Evolutionary conservation across 2,329 filamentous ascomycete species (phyloP).

Genomic region (Neoscytalidium dimidiatum): DNA sequence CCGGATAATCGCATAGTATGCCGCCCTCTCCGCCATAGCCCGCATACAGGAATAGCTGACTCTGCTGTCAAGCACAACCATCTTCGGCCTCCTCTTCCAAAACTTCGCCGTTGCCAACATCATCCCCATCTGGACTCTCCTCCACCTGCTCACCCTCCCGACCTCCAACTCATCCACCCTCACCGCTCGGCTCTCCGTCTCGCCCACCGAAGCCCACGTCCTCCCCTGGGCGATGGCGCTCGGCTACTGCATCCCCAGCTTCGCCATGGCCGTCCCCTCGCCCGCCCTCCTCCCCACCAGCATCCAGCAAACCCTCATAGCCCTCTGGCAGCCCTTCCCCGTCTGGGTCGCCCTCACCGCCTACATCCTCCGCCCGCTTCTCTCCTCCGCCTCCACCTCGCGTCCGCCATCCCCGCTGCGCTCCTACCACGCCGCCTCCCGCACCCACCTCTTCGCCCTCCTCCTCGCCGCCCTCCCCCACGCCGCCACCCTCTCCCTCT

Average conservation of each 20-base stretch:
- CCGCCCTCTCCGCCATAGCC: not conserved
- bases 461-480: conserved; percentile 1
- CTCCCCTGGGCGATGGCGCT: conserved; percentile 1
- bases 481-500: not conserved
- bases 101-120: conserved; percentile 15
- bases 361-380: not conserved
- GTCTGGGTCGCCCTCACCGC: not conserved
- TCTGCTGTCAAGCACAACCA: not conserved
- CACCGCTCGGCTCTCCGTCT: not conserved
- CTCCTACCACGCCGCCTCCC: not conserved
- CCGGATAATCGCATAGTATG: conserved; percentile 8
- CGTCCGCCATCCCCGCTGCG: not conserved
- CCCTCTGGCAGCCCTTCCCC: conserved; percentile 9
- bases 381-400: not conserved
- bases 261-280: conserved; percentile 11
- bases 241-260: not conserved
- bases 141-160: conserved; percentile 4
- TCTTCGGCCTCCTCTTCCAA: conserved; percentile 14
- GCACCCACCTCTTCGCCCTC: conserved; percentile 15
- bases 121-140: conserved; percentile 7
- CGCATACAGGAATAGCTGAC: not conserved
- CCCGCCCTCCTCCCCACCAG: not conserved
- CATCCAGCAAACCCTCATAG: not conserved
- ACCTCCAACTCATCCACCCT: not conserved
- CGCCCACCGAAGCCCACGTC: not conserved